Evolutionary conservation across 2,329 filamentous ascomycete species (phyloP), one percentile per base, ranked within the genome.

Genomic region (Aspergillus intermedius): DNA sequence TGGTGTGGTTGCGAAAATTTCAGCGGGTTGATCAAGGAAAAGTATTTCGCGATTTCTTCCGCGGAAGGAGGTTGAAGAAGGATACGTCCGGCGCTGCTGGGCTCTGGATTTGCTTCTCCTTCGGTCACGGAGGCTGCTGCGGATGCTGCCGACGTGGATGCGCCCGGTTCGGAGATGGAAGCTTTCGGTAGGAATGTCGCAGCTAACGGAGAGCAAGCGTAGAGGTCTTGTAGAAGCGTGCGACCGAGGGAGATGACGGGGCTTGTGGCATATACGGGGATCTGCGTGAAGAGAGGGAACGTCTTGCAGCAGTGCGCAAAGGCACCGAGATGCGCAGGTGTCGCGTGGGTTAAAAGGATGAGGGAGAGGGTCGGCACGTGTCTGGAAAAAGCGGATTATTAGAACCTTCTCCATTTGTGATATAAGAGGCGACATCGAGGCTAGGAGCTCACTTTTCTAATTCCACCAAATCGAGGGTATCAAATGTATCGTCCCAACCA

Each of bases 1-100:
- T 96, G 88, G 63, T 95, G 91, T 2, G 93, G 91, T 66, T 98
- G 93, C 1, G 90, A 95, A 73, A 97, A 98, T 71, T 97, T 97
- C 32, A 98, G 77, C 1, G 91, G 86, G 55, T 94, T 88, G 56
- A 98, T 91, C 8, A 88, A 78, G 19, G 87, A 86, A 67, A 97
- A 98, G 71, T 95, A 97, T 45, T 83, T 82, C 25, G 88, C 87
- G 54, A 98, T 96, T 63, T 98, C 93, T 49, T 95, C 88, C 3
- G 83, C 70, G 0, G 86, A 89, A 0, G 93, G 93, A 1, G 89
- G 80, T 63, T 80, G 78, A 17, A 82, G 72, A 7, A 86, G 74
- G 46, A 85, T 79, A 30, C 63, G 61, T 12, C 64, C 59, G 39
- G 65, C 53, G 45, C 60, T 63, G 44, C 53, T 56, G 42, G 59